Evolutionary conservation across 495 filamentous ascomycete genomes (phyloP).

Genomic region (Penicillium lividum): DNA sequence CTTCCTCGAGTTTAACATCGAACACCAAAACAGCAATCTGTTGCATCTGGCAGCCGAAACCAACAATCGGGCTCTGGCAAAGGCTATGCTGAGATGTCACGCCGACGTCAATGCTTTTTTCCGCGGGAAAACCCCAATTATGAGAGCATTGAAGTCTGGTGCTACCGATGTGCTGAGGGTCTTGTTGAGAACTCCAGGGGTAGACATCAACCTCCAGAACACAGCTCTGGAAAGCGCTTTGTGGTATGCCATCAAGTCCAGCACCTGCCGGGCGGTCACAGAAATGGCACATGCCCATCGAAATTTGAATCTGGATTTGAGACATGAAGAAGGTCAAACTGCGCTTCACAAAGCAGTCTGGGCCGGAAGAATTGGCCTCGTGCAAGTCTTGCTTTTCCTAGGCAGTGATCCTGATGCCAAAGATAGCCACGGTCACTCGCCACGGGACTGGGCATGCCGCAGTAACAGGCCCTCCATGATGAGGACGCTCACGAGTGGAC

Average conservation of each 20-base stretch:
- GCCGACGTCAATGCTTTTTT: constrained; percentile 19
- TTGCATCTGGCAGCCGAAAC: constrained; percentile 13
- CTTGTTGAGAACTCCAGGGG: constrained; percentile 1
- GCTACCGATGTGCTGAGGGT: constrained; percentile 3
- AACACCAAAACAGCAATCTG: constrained; percentile 17
- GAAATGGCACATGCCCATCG: not conserved
- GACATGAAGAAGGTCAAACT: constrained; percentile 5
- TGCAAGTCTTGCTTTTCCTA: constrained; percentile 10
- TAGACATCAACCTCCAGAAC: constrained; percentile 15
- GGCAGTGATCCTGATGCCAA: constrained; percentile 8
- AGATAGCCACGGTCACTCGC: constrained; percentile 14
- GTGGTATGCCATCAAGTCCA: constrained; percentile 15
- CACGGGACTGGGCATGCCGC: constrained; percentile 4
- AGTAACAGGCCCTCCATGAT: constrained; percentile 9
- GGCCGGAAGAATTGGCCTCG: constrained; percentile 8
- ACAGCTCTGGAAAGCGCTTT: constrained; percentile 8
- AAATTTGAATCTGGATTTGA: constrained; percentile 4
- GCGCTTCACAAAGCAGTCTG: constrained; percentile 14
- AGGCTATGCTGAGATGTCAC: constrained; percentile 6
- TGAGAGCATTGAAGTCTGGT: constrained; percentile 13
- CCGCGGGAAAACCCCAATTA: constrained; percentile 7
- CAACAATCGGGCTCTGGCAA: constrained; percentile 10
- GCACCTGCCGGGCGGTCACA: not conserved
- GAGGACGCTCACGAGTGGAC: not conserved
- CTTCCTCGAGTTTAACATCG: constrained; percentile 9